Conservation (phyloP, 495 filamentous ascomycete genomes). For the Penicillium egyptiacum region DNA sequence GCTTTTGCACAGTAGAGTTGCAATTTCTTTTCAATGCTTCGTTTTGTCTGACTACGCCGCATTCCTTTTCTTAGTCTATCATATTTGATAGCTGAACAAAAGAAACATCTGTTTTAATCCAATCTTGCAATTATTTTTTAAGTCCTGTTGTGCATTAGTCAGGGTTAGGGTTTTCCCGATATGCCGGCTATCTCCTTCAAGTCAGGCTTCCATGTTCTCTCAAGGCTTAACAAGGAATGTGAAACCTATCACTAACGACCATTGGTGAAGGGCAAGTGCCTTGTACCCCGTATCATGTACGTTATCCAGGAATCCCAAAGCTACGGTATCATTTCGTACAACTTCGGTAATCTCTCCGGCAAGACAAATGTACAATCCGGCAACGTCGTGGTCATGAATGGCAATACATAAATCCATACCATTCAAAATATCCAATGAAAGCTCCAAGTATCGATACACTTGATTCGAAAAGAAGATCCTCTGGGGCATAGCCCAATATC, state of each 20-base stretch:
- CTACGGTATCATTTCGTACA: not conserved
- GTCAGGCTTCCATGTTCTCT: not conserved
- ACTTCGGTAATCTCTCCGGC: not conserved
- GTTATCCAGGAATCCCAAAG: not conserved
- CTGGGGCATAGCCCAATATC: not conserved
- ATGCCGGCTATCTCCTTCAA: not conserved
- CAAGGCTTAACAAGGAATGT: not conserved
- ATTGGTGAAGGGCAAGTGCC: not conserved
- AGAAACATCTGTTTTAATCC: not conserved
- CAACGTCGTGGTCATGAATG: not conserved
- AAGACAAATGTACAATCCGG: not conserved
- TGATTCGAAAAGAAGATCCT: not conserved
- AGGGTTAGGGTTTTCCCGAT: not conserved
- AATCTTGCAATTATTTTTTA: not conserved
- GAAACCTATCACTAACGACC: not conserved
- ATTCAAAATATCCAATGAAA: not conserved
- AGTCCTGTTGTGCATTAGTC: not conserved
- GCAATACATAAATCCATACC: not conserved
- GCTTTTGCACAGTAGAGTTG: not conserved
- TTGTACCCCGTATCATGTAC: not conserved
- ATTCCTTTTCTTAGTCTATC: not conserved
- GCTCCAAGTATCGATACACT: not conserved
- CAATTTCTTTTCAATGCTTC: not conserved
- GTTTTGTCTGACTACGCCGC: not conserved
- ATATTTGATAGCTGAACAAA: not conserved